A percentile compares a stretch with the other conserved stretches of the same genome.
phyloP scores from a whole-genome alignment of 257 asterid species.

The Orobanche coerulescens region DNA sequence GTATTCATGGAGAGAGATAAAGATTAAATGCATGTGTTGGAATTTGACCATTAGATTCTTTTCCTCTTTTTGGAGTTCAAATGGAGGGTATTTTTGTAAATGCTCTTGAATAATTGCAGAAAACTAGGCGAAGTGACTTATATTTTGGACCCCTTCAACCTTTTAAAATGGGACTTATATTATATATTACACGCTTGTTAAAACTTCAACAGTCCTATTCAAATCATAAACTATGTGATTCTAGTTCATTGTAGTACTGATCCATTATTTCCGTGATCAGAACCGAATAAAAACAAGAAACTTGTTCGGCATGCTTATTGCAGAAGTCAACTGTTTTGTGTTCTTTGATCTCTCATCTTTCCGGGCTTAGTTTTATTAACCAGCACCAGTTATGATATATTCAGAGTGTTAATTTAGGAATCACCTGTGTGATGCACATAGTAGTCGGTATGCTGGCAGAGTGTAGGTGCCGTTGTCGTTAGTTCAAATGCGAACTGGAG shows the following conservation, averaged over 20 bases:
- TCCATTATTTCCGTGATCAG: neutral
- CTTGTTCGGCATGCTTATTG: neutral
- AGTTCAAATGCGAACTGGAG: too few species aligned
- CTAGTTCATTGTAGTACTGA: neutral
- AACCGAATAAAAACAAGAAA: neutral
- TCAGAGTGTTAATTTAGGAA: neutral
- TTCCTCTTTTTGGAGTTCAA: too few species aligned
- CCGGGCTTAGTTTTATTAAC: neutral
- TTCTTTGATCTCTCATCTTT: constrained; percentile 1
- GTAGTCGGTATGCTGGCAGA: neutral
- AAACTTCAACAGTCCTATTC: neutral
- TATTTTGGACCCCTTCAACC: too few species aligned
- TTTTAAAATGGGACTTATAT: too few species aligned
- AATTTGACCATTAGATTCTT: too few species aligned
- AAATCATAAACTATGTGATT: neutral
- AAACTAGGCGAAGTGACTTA: too few species aligned
- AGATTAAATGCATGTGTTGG: too few species aligned
- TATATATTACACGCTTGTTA: neutral
- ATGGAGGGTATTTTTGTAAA: too few species aligned
- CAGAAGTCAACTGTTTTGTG: neutral
- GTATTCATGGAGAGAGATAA: too few species aligned
- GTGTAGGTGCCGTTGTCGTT: neutral
- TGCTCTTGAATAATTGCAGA: too few species aligned
- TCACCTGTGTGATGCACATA: neutral
- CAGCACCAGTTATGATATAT: neutral